Evolutionary conservation across 2,329 filamentous ascomycete genomes (phyloP).

Genomic region (Exophiala oligosperma): DNA sequence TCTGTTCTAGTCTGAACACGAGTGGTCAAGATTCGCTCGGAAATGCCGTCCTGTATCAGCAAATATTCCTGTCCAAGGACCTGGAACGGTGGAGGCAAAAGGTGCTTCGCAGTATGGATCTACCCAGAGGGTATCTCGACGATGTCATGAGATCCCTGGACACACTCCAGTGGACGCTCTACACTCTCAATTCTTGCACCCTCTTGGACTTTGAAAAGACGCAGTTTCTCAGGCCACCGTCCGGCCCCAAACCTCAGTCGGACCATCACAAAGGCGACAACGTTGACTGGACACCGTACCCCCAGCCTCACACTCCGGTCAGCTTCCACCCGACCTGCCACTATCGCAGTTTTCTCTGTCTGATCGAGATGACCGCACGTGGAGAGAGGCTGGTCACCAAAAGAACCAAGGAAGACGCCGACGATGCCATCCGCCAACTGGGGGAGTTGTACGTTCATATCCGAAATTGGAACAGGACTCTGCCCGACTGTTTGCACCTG

Average conservation of each 20-base stretch:
- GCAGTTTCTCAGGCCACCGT: constrained; percentile 20
- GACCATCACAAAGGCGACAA: constrained; percentile 22
- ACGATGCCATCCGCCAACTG: constrained; percentile 14
- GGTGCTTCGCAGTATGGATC: constrained; percentile 15
- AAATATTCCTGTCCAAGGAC: constrained; percentile 25
- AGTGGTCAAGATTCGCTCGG: constrained; percentile 34
- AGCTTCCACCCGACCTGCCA: constrained; percentile 32
- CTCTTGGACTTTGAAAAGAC: constrained; percentile 24
- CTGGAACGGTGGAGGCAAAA: constrained; percentile 32
- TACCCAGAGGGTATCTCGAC: neutral
- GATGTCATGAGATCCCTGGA: constrained; percentile 9
- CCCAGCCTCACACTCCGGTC: constrained; percentile 22
- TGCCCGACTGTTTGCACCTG: constrained; percentile 31
- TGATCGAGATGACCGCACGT: constrained; percentile 13
- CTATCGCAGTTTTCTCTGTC: constrained; percentile 28
- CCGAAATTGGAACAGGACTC: constrained; percentile 29
- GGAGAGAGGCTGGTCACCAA: constrained; percentile 16
- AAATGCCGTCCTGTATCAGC: constrained; percentile 17
- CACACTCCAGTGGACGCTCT: constrained; percentile 17
- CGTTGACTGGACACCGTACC: constrained; percentile 32
- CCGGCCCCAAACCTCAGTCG: constrained; percentile 15
- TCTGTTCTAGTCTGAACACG: constrained; percentile 31
- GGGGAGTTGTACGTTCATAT: constrained; percentile 27
- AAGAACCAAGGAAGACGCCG: constrained; percentile 8
- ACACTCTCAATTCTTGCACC: constrained; percentile 14